Evolutionary conservation across 2,329 filamentous ascomycete genomes (phyloP), one percentile per base, ranked within the genome.

Genomic region (Alternaria panax): DNA sequence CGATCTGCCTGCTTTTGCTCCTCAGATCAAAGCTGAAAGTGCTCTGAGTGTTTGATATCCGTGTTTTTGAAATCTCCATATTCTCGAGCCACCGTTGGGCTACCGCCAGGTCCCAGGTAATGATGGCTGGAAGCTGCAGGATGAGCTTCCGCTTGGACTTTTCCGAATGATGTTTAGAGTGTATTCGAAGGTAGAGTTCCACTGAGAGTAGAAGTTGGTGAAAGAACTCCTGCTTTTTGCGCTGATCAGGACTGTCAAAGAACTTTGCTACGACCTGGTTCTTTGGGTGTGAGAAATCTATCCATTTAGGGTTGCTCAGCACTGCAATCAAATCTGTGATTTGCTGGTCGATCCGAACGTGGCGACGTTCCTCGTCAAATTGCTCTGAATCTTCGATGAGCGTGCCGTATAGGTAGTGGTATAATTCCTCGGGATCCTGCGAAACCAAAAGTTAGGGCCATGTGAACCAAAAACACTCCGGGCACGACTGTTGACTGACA

Each of bases 241-340:
- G 78, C 45, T 84, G 80, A 65, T 89, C 88, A 18, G 81, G 80
- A 34, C 83, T 81, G 56, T 83, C 88, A 60, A 92, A 90, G 76
- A 90, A 92, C 54, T 88, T 87, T 3, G 90, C 90, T 24, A 89
- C 86, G 22, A 92, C 88, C 70, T 93, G 90, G 68, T 92, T 91
- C 69, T 86, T 86, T 4, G 85, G 85, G 34, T 83, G 81, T 27
- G 88, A 90, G 67, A 92, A 91, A 75, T 93, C 90, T 64, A 90
- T 88, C 90, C 90, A 92, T 57, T 87, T 84, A 0, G 85, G 82
- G n/a, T 88, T 83, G 1, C 88, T 89, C 11, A 93, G 79, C 0
- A 90, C 88, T 65, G 87, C 83, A 56, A 92, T 87, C 22, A 93
- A 82, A 72, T 92, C 90, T 28, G 84, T 86, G 60, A 93, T 92